Base-by-base conservation (phyloP, 2,329 filamentous ascomycete genomes). In the Claviceps sp. region DNA sequence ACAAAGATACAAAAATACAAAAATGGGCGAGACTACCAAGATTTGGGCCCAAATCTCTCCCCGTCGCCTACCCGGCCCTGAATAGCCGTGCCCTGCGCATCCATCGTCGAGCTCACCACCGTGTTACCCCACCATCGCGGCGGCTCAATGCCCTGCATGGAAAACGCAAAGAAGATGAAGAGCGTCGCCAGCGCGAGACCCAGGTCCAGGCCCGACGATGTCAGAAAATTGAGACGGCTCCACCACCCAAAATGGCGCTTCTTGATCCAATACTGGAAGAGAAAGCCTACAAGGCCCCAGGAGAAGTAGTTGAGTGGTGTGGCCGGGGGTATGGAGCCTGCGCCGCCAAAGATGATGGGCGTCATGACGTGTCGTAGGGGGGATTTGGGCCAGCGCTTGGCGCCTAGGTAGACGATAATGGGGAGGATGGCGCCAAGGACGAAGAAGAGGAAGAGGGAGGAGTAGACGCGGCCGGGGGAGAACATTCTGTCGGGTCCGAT, bases 261-360 rank as follows among this genome's bases (percentile, higher is more conserved):
- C 64, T 81, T 80, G 62, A 89, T 77, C 60, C 71, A 74, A 63
- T 79, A 80, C 64, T 89, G 84, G 71, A 88, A 89, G 36, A 85
- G 55, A 58, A 79, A 81, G 34, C 85, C 85, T 3, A 88, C 81
- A 52, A 84, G 68, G 18, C 81, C 82, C 84, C 85, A 89, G n/a
- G 77, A 75, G 37, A 85, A 76, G 62, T 87, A 89, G 67, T 85
- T 87, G 54, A 88, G 75, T 0, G 84, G 84, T 0, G 84, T 85
- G 3, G 85, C 85, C 0, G 80, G 80, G 2, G 79, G 80, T 58
- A 84, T 81, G 37, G 68, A 56, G 1, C 72, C 74, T 6, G 76
- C 72, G 22, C 79, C 78, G 53, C 79, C 81, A 60, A 83, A 81
- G 58, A 84, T 79, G 54, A 84, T 67, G 1, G 80, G 80, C 4